phyloP scores from a whole-genome alignment of 176 grass and related monocot species.

The Hsuehochloa calcarea region DNA sequence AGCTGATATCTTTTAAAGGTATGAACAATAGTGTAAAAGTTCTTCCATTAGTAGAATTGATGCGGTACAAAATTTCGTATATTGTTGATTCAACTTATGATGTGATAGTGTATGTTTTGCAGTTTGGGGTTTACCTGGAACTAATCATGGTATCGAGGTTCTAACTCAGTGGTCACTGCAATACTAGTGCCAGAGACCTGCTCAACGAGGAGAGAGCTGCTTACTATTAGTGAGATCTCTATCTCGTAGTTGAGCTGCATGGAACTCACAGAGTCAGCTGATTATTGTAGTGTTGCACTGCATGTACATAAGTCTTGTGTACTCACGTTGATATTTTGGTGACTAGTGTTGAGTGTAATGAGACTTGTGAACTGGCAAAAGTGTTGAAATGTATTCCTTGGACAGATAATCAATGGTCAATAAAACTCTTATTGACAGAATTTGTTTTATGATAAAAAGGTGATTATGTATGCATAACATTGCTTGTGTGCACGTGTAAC shows the following conservation, averaged over 20 bases:
- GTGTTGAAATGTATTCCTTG: slow-evolving; percentile 19
- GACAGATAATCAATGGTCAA: slow-evolving; percentile 22
- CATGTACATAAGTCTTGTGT: slow-evolving; percentile 35
- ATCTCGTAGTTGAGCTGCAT: slow-evolving; percentile 16
- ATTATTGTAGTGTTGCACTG: slow-evolving; percentile 6
- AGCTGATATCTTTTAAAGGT: slow-evolving; percentile 33
- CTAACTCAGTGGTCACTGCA: slow-evolving; percentile 55
- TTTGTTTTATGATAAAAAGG: background rate
- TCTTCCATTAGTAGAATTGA: background rate
- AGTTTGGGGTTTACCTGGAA: slow-evolving; percentile 29
- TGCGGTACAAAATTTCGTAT: background rate
- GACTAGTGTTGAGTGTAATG: background rate
- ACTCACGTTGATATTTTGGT: slow-evolving; percentile 28
- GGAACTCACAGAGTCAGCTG: background rate
- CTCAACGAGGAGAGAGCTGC: slow-evolving; percentile 21
- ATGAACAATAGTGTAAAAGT: background rate
- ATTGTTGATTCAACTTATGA: background rate
- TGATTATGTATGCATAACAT: background rate
- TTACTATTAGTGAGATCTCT: slow-evolving; percentile 23
- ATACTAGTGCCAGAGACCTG: slow-evolving; percentile 62
- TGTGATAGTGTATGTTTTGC: background rate
- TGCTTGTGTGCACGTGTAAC: background rate
- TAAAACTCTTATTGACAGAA: slow-evolving; percentile 31
- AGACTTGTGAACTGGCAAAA: slow-evolving; percentile 4
- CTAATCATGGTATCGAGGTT: slow-evolving; percentile 32